These are phyloP conservation scores for Fusarium siculi DNA, from an alignment of 2,329 filamentous ascomycete species.

Conservation along the genomic window DNA sequence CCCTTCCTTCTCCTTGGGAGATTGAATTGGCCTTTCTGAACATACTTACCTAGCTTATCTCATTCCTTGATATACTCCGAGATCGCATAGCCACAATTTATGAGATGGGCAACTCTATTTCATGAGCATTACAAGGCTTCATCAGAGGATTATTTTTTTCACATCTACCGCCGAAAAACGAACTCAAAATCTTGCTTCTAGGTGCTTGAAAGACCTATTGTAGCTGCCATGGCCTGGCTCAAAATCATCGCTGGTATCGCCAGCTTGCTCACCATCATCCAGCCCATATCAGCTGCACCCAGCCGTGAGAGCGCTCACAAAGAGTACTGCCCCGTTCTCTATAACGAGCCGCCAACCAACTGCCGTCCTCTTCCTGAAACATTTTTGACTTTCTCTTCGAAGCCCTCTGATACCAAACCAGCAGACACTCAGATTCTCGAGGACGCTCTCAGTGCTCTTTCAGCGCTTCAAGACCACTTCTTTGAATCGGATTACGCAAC, in stretches of 20 bases:
- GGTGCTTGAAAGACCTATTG: too few species aligned
- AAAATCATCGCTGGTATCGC: constrained; percentile 21
- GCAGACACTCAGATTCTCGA: constrained; percentile 51
- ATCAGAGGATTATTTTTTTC: neutral
- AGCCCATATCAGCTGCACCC: constrained; percentile 23
- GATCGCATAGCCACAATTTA: constrained; percentile 24
- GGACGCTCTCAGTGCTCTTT: constrained; percentile 71
- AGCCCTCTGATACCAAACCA: neutral
- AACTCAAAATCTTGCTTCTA: neutral
- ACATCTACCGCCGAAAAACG: neutral
- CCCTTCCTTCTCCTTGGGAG: neutral
- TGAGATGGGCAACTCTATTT: constrained; percentile 30
- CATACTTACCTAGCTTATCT: constrained; percentile 15
- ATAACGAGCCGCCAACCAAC: constrained; percentile 21
- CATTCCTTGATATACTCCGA: constrained; percentile 11
- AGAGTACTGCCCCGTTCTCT: constrained; percentile 41
- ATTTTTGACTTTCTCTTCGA: constrained; percentile 34
- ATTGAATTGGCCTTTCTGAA: neutral
- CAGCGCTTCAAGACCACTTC: constrained; percentile 80
- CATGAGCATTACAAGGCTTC: constrained; percentile 26
- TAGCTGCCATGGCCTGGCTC: constrained; percentile 28
- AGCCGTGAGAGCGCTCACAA: constrained; percentile 13
- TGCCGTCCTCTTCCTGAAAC: constrained; percentile 37
- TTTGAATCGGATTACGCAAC: constrained; percentile 81
- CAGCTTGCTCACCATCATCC: constrained; percentile 4